Percentiles rank a stretch among this genome's conserved stretches.
These are phyloP conservation scores for Lipomyces kockii DNA, from an alignment of 805 yeast species.

Conservation along the genomic window DNA sequence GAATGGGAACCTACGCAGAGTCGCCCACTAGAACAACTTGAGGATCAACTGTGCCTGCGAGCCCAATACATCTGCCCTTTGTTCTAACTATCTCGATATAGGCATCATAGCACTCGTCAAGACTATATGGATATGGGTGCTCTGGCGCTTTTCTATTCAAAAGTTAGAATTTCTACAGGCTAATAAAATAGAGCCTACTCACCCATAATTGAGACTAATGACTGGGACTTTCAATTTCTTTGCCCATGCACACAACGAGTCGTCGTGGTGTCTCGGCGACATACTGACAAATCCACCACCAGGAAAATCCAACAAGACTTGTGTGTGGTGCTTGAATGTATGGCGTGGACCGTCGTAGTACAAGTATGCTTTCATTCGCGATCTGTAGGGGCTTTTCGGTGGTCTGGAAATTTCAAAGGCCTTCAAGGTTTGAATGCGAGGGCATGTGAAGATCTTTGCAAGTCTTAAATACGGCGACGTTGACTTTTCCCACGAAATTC, in stretches of 20 bases:
- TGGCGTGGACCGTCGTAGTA: slow-evolving; percentile 42
- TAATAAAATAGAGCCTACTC: background rate
- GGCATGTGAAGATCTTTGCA: slow-evolving; percentile 29
- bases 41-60: slow-evolving; percentile 36
- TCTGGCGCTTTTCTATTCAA: slow-evolving; percentile 40
- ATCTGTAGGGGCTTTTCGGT: slow-evolving; percentile 33
- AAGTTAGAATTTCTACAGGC: background rate
- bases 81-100: slow-evolving; percentile 38
- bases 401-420: slow-evolving; percentile 39
- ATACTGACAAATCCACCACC: slow-evolving; percentile 44
- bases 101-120: slow-evolving; percentile 41
- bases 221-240: slow-evolving; percentile 35
- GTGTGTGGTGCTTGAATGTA: slow-evolving; percentile 34
- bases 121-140: slow-evolving; percentile 41
- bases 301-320: slow-evolving; percentile 38
- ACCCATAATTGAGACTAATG: slow-evolving; percentile 38
- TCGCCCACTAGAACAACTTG: slow-evolving; percentile 39
- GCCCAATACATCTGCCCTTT: slow-evolving; percentile 39
- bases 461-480: slow-evolving; percentile 39
- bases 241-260: slow-evolving; percentile 39
- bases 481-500: slow-evolving; percentile 43
- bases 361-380: slow-evolving; percentile 34
- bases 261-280: slow-evolving; percentile 41
- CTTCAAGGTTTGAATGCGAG: slow-evolving; percentile 32
- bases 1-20: slow-evolving; percentile 37